Evolutionary conservation across 495 filamentous ascomycete genomes (phyloP).

Genomic region (Aspergillus incahuasiensis): DNA sequence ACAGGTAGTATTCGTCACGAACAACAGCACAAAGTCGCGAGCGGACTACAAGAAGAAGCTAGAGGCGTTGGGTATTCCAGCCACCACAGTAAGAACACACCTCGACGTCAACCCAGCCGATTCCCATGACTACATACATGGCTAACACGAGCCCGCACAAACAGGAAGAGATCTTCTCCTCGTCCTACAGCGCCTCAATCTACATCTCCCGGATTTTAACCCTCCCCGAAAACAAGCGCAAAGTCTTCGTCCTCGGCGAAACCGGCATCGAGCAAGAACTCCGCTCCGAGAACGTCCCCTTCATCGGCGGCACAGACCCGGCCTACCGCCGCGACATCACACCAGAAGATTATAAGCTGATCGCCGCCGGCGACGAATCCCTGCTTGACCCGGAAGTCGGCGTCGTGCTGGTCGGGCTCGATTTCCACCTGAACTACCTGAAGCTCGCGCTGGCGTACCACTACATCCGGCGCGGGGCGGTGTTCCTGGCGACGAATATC

Average conservation of each 20-base stretch:
- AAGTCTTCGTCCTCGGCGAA: conserved; percentile 92
- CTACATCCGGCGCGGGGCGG: conserved; percentile 76
- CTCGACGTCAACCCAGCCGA: not conserved
- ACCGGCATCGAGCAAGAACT: conserved; percentile 88
- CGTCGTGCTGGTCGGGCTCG: conserved; percentile 81
- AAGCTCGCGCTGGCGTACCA: conserved; percentile 81
- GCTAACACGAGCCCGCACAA: conserved; percentile 3
- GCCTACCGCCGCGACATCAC: conserved; percentile 68
- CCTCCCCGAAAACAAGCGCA: conserved; percentile 71
- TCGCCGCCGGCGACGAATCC: conserved; percentile 64
- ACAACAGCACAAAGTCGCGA: conserved; percentile 97
- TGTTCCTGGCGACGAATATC: conserved; percentile 89
- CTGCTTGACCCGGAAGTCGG: conserved; percentile 82
- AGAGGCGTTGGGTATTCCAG: conserved; percentile 73
- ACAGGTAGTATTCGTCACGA: conserved; percentile 92
- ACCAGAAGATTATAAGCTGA: conserved; percentile 68
- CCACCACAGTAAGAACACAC: conserved; percentile 44
- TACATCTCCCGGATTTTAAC: conserved; percentile 92
- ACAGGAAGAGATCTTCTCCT: conserved; percentile 91
- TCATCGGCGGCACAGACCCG: conserved; percentile 87
- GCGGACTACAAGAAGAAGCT: conserved; percentile 90
- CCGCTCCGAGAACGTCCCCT: conserved; percentile 65
- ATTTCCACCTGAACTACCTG: conserved; percentile 91
- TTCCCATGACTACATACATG: not conserved
- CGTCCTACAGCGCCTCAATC: conserved; percentile 88